phyloP scores from a whole-genome alignment of 2,329 filamentous ascomycete species.

The Colletotrichum orchidophilum region DNA sequence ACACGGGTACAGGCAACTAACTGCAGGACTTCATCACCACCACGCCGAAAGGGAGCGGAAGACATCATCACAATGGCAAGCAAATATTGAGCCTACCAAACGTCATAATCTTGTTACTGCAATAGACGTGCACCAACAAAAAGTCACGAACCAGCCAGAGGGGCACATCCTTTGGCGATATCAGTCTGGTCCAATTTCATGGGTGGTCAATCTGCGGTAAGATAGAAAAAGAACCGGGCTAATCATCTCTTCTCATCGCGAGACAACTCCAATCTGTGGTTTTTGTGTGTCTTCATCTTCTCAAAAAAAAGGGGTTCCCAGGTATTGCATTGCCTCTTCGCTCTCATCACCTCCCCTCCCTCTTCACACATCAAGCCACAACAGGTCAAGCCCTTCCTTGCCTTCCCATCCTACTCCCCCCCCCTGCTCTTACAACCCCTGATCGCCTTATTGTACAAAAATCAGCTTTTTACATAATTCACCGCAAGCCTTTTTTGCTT shows the following conservation, averaged over 20 bases:
- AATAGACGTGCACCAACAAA: background rate
- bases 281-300: conserved; percentile 13
- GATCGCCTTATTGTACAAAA: conserved; percentile 33
- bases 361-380: conserved; percentile 10
- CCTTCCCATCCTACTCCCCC: background rate
- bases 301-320: background rate
- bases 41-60: background rate
- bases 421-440: background rate
- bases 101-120: background rate
- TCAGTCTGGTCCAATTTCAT: conserved; percentile 8
- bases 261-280: conserved; percentile 31
- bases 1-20: background rate
- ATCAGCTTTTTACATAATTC: conserved; percentile 34
- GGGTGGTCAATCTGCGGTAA: background rate
- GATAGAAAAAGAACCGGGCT: background rate
- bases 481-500: conserved; percentile 18
- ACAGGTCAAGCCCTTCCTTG: background rate
- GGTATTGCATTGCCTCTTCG: conserved; percentile 1
- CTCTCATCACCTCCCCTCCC: background rate
- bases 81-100: background rate
- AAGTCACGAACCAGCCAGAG: background rate
- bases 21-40: background rate
- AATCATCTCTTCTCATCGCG: conserved; percentile 11
- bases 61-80: background rate
- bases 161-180: background rate